These are phyloP conservation scores for Castanea mollissima DNA, from an alignment of 306 rosid species.

Conservation along the genomic window DNA sequence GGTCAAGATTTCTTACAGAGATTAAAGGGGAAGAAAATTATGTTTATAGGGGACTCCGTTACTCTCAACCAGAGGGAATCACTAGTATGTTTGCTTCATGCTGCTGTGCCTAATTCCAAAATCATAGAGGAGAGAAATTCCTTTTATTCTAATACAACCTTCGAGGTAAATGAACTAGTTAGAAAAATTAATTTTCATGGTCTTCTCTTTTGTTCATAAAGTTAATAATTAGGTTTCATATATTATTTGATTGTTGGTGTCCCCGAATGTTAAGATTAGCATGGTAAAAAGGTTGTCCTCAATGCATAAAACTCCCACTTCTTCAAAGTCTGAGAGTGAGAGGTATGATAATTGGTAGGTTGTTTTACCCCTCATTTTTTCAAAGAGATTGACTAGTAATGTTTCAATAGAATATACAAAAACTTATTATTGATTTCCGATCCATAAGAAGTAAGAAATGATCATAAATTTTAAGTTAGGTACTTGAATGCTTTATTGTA, in stretches of 20 bases:
- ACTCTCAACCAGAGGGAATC: slow-evolving; percentile 63
- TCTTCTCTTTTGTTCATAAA: not conserved
- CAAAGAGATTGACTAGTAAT: too few species aligned
- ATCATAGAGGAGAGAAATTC: not conserved
- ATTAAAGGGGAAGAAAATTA: slow-evolving; percentile 50
- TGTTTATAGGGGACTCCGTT: slow-evolving; percentile 69
- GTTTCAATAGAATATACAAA: too few species aligned
- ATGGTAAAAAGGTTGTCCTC: too few species aligned
- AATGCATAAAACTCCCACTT: too few species aligned
- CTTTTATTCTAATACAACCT: slow-evolving; percentile 21
- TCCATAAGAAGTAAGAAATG: too few species aligned
- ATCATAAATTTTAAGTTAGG: too few species aligned
- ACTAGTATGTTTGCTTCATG: slow-evolving; percentile 29
- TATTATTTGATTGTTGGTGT: not conserved
- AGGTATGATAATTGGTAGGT: too few species aligned
- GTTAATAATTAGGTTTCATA: not conserved
- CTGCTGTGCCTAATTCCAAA: slow-evolving; percentile 24
- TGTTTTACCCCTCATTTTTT: too few species aligned
- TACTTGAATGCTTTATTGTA: too few species aligned
- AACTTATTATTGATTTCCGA: too few species aligned
- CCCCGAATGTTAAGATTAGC: not conserved
- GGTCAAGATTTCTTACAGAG: slow-evolving; percentile 40
- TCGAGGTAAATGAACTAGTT: slow-evolving; percentile 24
- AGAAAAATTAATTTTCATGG: not conserved
- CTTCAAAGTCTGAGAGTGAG: too few species aligned